phyloP scores from a whole-genome alignment of 2,329 filamentous ascomycete genomes.

The Pseudogymnoascus sp. region DNA sequence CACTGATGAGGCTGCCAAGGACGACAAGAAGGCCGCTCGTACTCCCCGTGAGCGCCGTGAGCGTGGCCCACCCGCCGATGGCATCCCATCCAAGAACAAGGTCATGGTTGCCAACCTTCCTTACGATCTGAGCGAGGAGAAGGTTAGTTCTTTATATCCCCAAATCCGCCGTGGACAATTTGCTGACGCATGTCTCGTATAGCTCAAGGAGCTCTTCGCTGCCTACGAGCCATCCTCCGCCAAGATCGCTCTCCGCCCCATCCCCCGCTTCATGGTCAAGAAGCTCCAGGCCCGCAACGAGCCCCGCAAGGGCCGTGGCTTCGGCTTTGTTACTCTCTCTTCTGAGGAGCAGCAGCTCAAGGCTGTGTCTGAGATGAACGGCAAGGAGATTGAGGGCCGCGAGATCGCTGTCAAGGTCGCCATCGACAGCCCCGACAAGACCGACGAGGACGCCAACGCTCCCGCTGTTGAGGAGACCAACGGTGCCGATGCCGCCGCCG shows the following conservation, averaged over 20 bases:
- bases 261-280: constrained; percentile 99
- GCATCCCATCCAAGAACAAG: constrained; percentile 98
- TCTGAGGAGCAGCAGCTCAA: constrained; percentile 96
- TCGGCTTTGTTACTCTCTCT: constrained; percentile 93
- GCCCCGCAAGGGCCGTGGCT: constrained; percentile 97
- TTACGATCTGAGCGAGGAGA: constrained; percentile 95
- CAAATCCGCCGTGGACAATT: background rate
- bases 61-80: constrained; percentile 94
- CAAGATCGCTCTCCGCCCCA: constrained; percentile 97
- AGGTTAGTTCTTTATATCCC: constrained; percentile 49
- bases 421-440: constrained; percentile 98
- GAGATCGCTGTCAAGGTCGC: constrained; percentile 99
- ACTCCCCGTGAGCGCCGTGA: constrained; percentile 57
- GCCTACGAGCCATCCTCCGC: constrained; percentile 87
- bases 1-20: constrained; percentile 43
- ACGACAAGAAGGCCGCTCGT: constrained; percentile 29
- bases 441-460: constrained; percentile 69
- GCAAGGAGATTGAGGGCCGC: constrained; percentile 96
- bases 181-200: constrained; percentile 16
- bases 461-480: constrained; percentile 37
- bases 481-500: constrained; percentile 12
- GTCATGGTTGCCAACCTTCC: constrained; percentile 99
- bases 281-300: constrained; percentile 98
- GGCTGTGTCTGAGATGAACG: constrained; percentile 97
- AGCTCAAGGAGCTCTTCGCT: constrained; percentile 97